Conservation (phyloP, 2,329 filamentous ascomycete species). For the Phaeosphaeria sp. region DNA sequence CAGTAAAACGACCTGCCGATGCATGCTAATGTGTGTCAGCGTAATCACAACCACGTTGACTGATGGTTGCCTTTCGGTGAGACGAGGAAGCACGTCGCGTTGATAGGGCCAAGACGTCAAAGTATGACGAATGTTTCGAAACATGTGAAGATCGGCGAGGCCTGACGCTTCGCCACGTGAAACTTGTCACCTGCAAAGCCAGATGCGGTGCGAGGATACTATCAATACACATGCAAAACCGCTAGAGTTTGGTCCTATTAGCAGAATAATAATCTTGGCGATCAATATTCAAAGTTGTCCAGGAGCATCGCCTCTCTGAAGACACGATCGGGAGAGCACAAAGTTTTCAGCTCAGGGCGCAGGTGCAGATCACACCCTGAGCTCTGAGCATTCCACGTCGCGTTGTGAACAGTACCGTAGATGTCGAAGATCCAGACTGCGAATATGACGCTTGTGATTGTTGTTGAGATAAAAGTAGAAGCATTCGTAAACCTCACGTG, state of each 20-base stretch:
- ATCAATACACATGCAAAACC: neutral
- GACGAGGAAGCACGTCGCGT: slow-evolving; percentile 1
- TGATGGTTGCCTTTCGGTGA: neutral
- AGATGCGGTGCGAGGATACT: neutral
- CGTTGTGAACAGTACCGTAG: neutral
- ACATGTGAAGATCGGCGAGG: neutral
- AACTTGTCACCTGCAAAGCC: neutral
- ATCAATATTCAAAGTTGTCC: neutral
- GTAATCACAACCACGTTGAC: neutral
- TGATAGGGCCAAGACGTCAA: neutral
- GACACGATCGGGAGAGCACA: neutral
- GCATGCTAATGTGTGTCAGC: neutral
- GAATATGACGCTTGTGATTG: neutral
- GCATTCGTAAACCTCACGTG: neutral
- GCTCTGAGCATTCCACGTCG: neutral
- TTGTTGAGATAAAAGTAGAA: neutral
- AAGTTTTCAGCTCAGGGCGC: neutral
- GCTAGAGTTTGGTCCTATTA: neutral
- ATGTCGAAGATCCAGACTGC: neutral
- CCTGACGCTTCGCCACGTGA: neutral
- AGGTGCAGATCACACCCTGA: neutral
- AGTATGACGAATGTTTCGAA: slow-evolving; percentile 12
- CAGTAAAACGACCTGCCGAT: neutral
- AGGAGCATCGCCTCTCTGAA: neutral
- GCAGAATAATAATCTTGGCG: neutral